phyloP scores from a whole-genome alignment of 2,329 filamentous ascomycete species.

The Phaeophleospora eucalypticola region DNA sequence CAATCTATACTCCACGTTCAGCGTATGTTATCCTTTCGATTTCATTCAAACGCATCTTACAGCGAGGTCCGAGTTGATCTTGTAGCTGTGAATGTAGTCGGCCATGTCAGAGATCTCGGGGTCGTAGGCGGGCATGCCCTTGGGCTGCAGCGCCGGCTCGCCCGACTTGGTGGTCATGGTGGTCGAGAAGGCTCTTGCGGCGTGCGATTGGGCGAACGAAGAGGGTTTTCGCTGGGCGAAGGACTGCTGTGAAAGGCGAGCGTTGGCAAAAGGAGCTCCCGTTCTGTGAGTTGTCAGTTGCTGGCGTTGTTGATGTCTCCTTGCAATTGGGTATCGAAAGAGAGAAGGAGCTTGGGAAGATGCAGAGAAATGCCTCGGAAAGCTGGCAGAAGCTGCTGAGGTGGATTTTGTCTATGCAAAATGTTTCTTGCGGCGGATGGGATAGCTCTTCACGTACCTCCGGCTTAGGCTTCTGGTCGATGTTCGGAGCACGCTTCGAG shows the following conservation, averaged over 20 bases:
- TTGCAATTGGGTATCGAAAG: too few relatives aligned
- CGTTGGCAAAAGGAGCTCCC: background rate
- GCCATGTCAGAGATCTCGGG: conserved; percentile 94
- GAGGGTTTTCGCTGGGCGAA: background rate
- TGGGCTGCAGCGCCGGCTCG: conserved; percentile 24
- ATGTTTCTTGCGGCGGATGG: too few relatives aligned
- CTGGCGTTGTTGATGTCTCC: too few relatives aligned
- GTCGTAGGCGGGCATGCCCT: conserved; percentile 58
- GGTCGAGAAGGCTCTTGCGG: conserved; percentile 28
- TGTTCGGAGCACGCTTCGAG: conserved; percentile 36
- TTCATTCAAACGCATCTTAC: conserved; percentile 54
- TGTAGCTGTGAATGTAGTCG: conserved; percentile 86
- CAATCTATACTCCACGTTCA: conserved; percentile 57
- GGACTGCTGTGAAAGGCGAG: background rate
- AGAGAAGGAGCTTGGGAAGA: background rate
- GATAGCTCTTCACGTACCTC: conserved; percentile 15
- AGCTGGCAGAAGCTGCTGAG: background rate
- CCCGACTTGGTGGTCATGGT: conserved; percentile 30
- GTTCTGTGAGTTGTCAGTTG: background rate
- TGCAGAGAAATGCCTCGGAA: background rate
- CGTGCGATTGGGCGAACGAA: conserved; percentile 16
- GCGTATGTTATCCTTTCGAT: background rate
- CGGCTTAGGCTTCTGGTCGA: conserved; percentile 27
- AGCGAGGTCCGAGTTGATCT: conserved; percentile 85
- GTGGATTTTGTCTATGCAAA: too few relatives aligned